Evolutionary conservation across 257 asterid genomes (phyloP).

Genomic region (Scutellaria galericulata): DNA sequence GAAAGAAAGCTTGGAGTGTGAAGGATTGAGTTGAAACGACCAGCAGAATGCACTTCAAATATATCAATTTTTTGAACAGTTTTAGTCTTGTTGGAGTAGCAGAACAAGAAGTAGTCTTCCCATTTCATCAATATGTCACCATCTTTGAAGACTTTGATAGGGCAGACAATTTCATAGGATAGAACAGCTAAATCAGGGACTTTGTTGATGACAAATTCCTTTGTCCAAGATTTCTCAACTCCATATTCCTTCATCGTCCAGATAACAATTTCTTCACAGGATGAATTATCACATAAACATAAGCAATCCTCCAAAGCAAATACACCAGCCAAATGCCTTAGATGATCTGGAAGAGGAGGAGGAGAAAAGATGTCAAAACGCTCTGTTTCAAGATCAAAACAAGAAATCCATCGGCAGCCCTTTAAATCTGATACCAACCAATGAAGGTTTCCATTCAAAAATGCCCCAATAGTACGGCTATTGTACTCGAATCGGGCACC

Average conservation of each 20-base stretch:
- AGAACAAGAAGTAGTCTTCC: neutral
- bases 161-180: neutral
- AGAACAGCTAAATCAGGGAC: neutral
- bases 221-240: neutral
- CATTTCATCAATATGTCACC: neutral
- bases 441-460: neutral
- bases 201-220: neutral
- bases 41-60: no score
- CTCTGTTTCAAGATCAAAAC: neutral
- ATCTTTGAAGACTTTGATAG: neutral
- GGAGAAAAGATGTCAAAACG: neutral
- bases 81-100: neutral
- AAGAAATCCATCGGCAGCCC: neutral
- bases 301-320: neutral
- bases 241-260: neutral
- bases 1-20: slow-evolving; percentile 15
- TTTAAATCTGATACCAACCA: neutral
- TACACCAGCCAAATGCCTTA: neutral
- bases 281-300: neutral
- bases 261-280: neutral
- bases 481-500: neutral
- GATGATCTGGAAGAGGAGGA: neutral
- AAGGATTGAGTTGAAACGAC: neutral
- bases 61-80: no score
- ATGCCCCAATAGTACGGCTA: neutral